Percentiles rank a stretch among this genome's conserved stretches.
Conservation (phyloP, 2,329 filamentous ascomycete genomes). For the Acarospora socialis region DNA sequence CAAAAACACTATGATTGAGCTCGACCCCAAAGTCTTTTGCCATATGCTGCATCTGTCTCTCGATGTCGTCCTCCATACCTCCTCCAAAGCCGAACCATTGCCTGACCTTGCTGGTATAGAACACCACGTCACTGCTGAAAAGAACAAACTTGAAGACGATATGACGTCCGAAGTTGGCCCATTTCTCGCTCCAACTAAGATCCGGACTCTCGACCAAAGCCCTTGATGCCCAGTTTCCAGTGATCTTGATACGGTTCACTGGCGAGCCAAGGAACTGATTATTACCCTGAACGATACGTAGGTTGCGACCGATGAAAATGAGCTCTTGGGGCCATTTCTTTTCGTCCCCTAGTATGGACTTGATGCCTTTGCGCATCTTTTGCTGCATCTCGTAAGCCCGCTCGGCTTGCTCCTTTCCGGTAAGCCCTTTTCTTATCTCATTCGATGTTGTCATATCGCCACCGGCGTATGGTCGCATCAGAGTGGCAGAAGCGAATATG, state of each 20-base stretch:
- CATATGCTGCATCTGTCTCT: slow-evolving; percentile 72
- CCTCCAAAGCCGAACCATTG: slow-evolving; percentile 63
- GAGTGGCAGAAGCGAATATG: slow-evolving; percentile 78
- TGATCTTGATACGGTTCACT: slow-evolving; percentile 86
- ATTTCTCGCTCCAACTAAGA: slow-evolving; percentile 46
- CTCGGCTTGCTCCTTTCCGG: slow-evolving; percentile 40
- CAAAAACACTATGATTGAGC: slow-evolving; percentile 75
- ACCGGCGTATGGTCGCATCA: slow-evolving; percentile 82
- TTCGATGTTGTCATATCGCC: slow-evolving; percentile 54
- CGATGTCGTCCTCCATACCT: slow-evolving; percentile 91
- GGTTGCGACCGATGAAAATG: slow-evolving; percentile 80
- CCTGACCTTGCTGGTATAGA: slow-evolving; percentile 64
- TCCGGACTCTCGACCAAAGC: slow-evolving; percentile 65
- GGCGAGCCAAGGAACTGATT: slow-evolving; percentile 83
- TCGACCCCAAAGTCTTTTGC: slow-evolving; percentile 87
- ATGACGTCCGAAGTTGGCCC: slow-evolving; percentile 60
- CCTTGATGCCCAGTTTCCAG: slow-evolving; percentile 74
- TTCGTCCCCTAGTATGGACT: slow-evolving; percentile 70
- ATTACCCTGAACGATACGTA: slow-evolving; percentile 86
- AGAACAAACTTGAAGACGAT: slow-evolving; percentile 69
- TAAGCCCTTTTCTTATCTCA: slow-evolving; percentile 40
- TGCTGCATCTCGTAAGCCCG: slow-evolving; percentile 68
- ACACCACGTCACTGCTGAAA: slow-evolving; percentile 62
- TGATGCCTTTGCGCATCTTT: slow-evolving; percentile 56
- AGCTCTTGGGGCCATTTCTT: slow-evolving; percentile 81